Evolutionary conservation across 768 basidiomycete genomes (phyloP), one percentile per base, ranked within the genome.

Genomic region (Chalciporus pseudorubinellus): DNA sequence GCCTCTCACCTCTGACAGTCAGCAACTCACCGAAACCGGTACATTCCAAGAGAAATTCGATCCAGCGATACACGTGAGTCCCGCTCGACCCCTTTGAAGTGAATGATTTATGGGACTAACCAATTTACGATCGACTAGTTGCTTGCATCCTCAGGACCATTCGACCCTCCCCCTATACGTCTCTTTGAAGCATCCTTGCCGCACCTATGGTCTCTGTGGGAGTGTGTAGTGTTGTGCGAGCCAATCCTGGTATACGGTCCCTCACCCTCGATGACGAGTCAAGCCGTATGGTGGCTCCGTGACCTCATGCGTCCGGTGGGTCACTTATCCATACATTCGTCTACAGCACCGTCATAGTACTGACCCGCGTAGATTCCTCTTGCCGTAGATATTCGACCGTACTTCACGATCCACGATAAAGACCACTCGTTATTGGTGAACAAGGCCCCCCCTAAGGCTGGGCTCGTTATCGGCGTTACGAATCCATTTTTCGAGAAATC

Each of bases 341-440:
- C 41, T 20, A 6, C 26, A 26, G 5, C 26, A 21, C 48, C n/a
- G n/a, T n/a, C n/a, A n/a, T n/a, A 31, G 46, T 39, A 24, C 41
- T 24, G 52, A 33, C 46, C 6, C 34, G 9, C 33, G 39, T 52
- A 93, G 92, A 84, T 95, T 24, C 92, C 93, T 4, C 75, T 91
- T 8, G 81, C 86, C 1, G 83, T 82, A 1, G 95, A 99, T 62
- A 82, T 92, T 60, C 80, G 95, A 9, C 95, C 95, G 0, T 99
- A 95, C 68, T 89, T 98, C 58, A 97, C 95, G 16, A 93, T 99
- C 60, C 95, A 98, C 65, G 95, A 98, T 61, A 79, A 78, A n/a
- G 94, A 97, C 53, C 84, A 87, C 56, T 59, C 77, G 4, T 62
- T 77, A 2, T 68, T 99, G 12, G 85, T 97, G 39, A 93, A 92